Conservation (phyloP, 108 stramenopile genomes). For the Nannochloropsis granulata region DNA sequence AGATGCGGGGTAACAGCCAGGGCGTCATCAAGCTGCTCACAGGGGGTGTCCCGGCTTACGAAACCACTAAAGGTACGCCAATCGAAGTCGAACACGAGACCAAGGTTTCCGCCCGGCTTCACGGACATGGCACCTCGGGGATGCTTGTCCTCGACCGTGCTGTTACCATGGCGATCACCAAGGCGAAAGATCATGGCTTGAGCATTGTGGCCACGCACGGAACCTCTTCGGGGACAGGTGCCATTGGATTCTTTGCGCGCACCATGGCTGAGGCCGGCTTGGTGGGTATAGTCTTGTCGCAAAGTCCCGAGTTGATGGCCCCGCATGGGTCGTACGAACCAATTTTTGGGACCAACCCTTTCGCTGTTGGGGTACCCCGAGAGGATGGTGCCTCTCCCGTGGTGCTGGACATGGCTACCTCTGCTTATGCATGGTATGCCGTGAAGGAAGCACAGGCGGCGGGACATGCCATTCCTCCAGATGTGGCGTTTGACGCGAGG, state of each 20-base stretch:
- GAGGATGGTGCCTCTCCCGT: conserved; percentile 7
- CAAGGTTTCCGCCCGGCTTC: conserved; percentile 15
- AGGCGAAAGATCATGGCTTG: conserved; percentile 17
- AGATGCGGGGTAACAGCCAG: conserved; percentile 13
- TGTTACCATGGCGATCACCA: conserved; percentile 8
- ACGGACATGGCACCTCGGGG: conserved; percentile 5
- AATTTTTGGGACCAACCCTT: conserved; percentile 33
- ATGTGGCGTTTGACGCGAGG: conserved; percentile 29
- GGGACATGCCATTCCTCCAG: conserved; percentile 32
- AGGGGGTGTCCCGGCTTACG: not conserved
- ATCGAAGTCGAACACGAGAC: conserved; percentile 9
- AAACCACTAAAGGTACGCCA: not conserved
- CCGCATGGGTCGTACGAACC: conserved; percentile 37
- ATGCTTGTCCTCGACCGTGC: conserved; percentile 15
- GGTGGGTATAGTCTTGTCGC: conserved; percentile 20
- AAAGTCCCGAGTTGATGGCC: conserved; percentile 36
- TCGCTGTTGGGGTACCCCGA: conserved; percentile 32
- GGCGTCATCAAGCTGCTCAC: conserved; percentile 21
- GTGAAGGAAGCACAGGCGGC: conserved; percentile 24
- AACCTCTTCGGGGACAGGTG: conserved; percentile 13
- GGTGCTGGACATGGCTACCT: conserved; percentile 39
- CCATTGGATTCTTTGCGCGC: conserved; percentile 17
- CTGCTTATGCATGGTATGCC: conserved; percentile 32
- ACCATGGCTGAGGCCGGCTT: conserved; percentile 15
- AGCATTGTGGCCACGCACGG: conserved; percentile 11